Conservation (phyloP, 768 basidiomycete genomes). For the Lanmaoa rubissima region DNA sequence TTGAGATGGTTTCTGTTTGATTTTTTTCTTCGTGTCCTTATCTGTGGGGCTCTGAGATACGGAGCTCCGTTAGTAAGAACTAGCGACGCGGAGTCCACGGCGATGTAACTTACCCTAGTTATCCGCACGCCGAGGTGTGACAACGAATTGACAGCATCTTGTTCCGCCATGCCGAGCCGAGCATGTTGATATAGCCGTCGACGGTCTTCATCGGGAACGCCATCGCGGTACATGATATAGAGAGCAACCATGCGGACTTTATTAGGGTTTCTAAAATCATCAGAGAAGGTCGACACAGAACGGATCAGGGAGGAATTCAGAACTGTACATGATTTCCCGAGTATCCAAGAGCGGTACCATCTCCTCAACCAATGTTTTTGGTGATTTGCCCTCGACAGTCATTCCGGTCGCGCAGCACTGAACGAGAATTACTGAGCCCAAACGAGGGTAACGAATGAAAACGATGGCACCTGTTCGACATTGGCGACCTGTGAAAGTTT, state of each 20-base stretch:
- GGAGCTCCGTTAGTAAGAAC: not conserved
- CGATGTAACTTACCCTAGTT: slow-evolving; percentile 56
- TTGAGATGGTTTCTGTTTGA: slow-evolving; percentile 68
- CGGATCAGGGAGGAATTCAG: not conserved
- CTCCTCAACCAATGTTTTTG: slow-evolving; percentile 93
- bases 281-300: not conserved
- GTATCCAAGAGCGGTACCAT: slow-evolving; percentile 97
- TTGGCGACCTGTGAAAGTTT: slow-evolving; percentile 79
- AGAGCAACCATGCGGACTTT: slow-evolving; percentile 96
- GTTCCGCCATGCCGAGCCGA: slow-evolving; percentile 78
- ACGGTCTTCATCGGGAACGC: slow-evolving; percentile 97
- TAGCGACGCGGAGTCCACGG: not conserved
- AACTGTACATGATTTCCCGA: slow-evolving; percentile 71
- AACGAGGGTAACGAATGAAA: not conserved
- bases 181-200: slow-evolving; percentile 95
- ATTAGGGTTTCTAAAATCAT: slow-evolving; percentile 63
- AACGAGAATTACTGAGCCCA: not conserved
- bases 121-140: slow-evolving; percentile 81
- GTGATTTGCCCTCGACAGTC: slow-evolving; percentile 90
- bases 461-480: slow-evolving; percentile 75
- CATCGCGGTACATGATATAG: slow-evolving; percentile 92
- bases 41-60: slow-evolving; percentile 62
- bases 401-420: slow-evolving; percentile 93
- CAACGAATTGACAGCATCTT: slow-evolving; percentile 91
- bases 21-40: slow-evolving; percentile 73